These are phyloP conservation scores for Kwoniella sp. DNA, from an alignment of 768 basidiomycete genomes.

Conservation along the genomic window DNA sequence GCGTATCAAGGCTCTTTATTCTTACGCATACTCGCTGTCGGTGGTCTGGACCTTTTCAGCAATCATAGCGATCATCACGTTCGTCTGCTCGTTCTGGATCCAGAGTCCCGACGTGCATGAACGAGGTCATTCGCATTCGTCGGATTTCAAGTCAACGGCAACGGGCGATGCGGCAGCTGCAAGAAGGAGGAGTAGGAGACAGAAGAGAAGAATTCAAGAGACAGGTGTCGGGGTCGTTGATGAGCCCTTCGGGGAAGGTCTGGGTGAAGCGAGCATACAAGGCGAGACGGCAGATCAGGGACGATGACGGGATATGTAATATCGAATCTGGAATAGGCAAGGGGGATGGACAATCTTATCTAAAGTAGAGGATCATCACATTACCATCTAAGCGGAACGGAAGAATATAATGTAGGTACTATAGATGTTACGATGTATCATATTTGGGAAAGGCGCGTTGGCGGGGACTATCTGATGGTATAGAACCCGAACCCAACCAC, in stretches of 20 bases:
- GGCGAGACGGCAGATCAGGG: no score
- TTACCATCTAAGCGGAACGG: no score
- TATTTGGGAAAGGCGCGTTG: no score
- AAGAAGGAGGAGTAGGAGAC: not conserved
- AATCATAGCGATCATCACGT: constrained; percentile 28
- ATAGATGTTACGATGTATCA: no score
- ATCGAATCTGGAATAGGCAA: no score
- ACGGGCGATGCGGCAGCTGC: not conserved
- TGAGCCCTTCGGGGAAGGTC: constrained; percentile 14
- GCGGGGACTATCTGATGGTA: no score
- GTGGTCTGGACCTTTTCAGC: constrained; percentile 30
- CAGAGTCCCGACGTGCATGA: constrained; percentile 29
- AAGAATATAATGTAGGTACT: no score
- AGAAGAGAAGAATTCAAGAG: not conserved
- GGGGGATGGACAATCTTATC: no score
- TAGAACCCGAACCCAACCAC: no score
- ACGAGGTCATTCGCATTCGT: not conserved
- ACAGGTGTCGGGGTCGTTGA: constrained; percentile 12
- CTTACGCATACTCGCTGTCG: constrained; percentile 44
- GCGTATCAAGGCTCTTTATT: constrained; percentile 33
- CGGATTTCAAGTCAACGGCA: not conserved
- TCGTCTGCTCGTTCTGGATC: constrained; percentile 31
- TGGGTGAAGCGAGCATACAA: constrained; percentile 14
- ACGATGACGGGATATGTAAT: no score
- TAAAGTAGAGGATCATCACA: no score